Conservation (phyloP, 768 basidiomycete genomes). For the Trametes coccinea region DNA sequence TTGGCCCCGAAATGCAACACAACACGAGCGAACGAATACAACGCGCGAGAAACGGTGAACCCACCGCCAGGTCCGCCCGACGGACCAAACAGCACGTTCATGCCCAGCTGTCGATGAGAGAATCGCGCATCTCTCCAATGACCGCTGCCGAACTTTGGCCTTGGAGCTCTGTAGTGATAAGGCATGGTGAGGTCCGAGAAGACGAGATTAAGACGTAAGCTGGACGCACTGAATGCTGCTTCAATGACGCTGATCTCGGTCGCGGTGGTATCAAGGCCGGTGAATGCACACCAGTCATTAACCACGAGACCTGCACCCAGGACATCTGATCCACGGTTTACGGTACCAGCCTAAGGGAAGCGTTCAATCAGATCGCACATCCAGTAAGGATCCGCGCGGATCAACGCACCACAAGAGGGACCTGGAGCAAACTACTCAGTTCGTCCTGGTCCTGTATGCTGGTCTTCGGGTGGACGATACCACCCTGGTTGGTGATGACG, state of each 20-base stretch:
- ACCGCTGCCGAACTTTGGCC: slow-evolving; percentile 55
- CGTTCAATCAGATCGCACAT: slow-evolving; percentile 3
- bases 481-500: slow-evolving; percentile 94
- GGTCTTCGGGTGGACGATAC: slow-evolving; percentile 96
- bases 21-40: slow-evolving; percentile 17
- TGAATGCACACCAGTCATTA: slow-evolving; percentile 99
- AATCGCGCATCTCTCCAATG: slow-evolving; percentile 61
- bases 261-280: slow-evolving; percentile 99
- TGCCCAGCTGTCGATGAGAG: slow-evolving; percentile 81
- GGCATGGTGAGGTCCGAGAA: slow-evolving; percentile 6
- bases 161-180: slow-evolving; percentile 46
- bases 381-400: neutral
- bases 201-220: slow-evolving; percentile 7
- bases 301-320: slow-evolving; percentile 97
- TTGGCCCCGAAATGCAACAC: slow-evolving; percentile 14
- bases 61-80: neutral
- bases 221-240: slow-evolving; percentile 87
- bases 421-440: slow-evolving; percentile 87
- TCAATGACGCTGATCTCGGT: slow-evolving; percentile 99
- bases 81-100: slow-evolving; percentile 35
- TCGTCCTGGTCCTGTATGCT: slow-evolving; percentile 98
- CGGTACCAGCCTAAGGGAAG: slow-evolving; percentile 80
- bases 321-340: slow-evolving; percentile 97
- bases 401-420: slow-evolving; percentile 85
- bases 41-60: neutral